Evolutionary conservation across 2,329 filamentous ascomycete species (phyloP), one percentile per base, ranked within the genome.

Genomic region (Curvularia eragrostidis): DNA sequence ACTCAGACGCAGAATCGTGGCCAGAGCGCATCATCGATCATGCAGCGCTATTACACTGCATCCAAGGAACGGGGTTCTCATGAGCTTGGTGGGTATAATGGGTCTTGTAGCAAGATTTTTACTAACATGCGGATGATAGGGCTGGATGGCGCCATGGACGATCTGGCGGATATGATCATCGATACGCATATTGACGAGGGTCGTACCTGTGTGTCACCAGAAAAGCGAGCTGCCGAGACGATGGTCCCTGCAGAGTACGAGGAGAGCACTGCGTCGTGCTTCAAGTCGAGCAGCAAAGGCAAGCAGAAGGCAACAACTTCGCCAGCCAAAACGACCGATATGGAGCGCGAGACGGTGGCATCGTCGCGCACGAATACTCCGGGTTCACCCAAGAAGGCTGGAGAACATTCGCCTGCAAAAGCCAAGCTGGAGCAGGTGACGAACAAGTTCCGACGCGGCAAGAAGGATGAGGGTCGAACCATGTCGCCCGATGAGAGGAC

Each of bases 341-440:
- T 61, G 43, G 19, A 62, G 59, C 52, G 52, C 36, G 60, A 66
- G 15, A 61, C 44, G n/a, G 43, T 51, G 8, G 57, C 63, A 36
- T 66, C 62, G 19, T 74, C 74, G n/a, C 68, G 69, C 9, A 52
- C 62, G 23, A 70, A 71, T 34, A 46, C 56, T 5, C 48, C 69
- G 3, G 65, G 60, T 41, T 76, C 75, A 7, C 74, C 75, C 18
- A 76, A 71, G 68, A 77, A 75, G 61, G 61, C 67, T 24, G 71
- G 71, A 38, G 73, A 76, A 57, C 68, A 69, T 28, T 81, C 79
- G 7, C 80, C 80, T 18, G 75, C 80, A 50, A 80, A 81, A 62
- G 78, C 74, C 48, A 80, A 78, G 69, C 78, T 82, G 47, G 80
- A 81, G 67, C 75, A 78, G 41, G 76, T 82, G 32, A 80, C 79